Evolutionary conservation across 495 filamentous ascomycete species (phyloP).

Genomic region (Lophiostoma macrostomum): DNA sequence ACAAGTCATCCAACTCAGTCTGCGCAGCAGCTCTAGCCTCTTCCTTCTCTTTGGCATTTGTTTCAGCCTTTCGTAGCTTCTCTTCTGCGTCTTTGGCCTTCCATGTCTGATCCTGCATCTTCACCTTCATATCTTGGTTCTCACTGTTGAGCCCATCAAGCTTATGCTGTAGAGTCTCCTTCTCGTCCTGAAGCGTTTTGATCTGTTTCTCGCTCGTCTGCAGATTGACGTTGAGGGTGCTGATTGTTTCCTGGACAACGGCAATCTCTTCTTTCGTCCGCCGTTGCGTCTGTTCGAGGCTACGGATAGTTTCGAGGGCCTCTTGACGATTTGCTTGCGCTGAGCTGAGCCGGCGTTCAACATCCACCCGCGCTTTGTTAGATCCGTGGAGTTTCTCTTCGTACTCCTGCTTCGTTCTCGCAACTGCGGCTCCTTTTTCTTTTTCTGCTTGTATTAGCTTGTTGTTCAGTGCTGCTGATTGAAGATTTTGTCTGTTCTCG

Average conservation of each 20-base stretch:
- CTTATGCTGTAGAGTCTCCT: slow-evolving; percentile 3
- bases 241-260: slow-evolving; percentile 22
- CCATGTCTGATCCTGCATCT: slow-evolving; percentile 33
- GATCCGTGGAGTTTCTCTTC: slow-evolving; percentile 25
- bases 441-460: slow-evolving; percentile 27
- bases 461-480: slow-evolving; percentile 28
- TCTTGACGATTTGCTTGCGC: slow-evolving; percentile 17
- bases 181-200: slow-evolving; percentile 22
- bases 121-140: slow-evolving; percentile 30
- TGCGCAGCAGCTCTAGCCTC: slow-evolving; percentile 36
- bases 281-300: slow-evolving; percentile 30
- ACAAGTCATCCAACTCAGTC: slow-evolving; percentile 44
- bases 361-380: slow-evolving; percentile 10
- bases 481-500: slow-evolving; percentile 47
- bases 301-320: slow-evolving; percentile 25
- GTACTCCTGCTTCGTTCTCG: slow-evolving; percentile 24
- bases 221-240: slow-evolving; percentile 8
- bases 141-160: slow-evolving; percentile 26
- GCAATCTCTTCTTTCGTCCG: slow-evolving; percentile 31
- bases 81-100: slow-evolving; percentile 33
- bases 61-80: slow-evolving; percentile 33
- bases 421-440: slow-evolving; percentile 13
- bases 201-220: slow-evolving; percentile 14
- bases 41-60: slow-evolving; percentile 32
- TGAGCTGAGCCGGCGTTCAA: slow-evolving; percentile 14